Base-by-base conservation (phyloP, 2,329 filamentous ascomycete species). In the Cercospora sp. region DNA sequence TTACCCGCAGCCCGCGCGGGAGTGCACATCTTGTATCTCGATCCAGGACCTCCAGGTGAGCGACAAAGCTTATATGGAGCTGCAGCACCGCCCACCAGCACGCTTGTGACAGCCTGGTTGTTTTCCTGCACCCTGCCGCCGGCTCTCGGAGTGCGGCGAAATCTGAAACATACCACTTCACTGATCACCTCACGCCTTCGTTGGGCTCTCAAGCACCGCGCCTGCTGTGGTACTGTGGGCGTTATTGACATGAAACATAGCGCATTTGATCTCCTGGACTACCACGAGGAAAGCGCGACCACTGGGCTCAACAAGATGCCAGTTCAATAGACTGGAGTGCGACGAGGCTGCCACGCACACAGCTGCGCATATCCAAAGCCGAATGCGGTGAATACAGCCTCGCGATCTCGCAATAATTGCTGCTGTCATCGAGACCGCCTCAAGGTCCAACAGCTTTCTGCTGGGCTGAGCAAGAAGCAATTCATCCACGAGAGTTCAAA, bases 101-200 rank as follows among this genome's bases (percentile, higher is more conserved):
- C 36, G 36, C 36, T 58, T 20, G 53, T 58, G 53, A 58, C 53
- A 31, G 16, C 53, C 23, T 28, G 53, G 53, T 28, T 58, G 53
- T 28, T 58, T 28, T 58, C 33, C 18, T 16, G 12, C 51, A n/a
- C 7, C 48, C 10, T 23, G 48, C 48, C 51, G 23, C 51, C 51
- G 13, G 8, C 51, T 31, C 51, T 57, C 51, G 23, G 51, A 26
- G 20, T 57, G 51, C 53, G 53, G 53, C 53, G 13, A 58, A n/a
- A n/a, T n/a, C 53, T 58, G 53, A 58, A 58, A 58, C 53, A 58
- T 33, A 28, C 53, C 53, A 28, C 53, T 57, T 23, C 23, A 30
- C 36, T n/a, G 36, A 40, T 40, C 36, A n/a, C 36, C 36, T 40
- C 53, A 57, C 53, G 20, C 53, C 53, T 57, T 31, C 23, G 53